phyloP scores from a whole-genome alignment of 169 alveolate species.

The Besnoitia besnoiti region DNA sequence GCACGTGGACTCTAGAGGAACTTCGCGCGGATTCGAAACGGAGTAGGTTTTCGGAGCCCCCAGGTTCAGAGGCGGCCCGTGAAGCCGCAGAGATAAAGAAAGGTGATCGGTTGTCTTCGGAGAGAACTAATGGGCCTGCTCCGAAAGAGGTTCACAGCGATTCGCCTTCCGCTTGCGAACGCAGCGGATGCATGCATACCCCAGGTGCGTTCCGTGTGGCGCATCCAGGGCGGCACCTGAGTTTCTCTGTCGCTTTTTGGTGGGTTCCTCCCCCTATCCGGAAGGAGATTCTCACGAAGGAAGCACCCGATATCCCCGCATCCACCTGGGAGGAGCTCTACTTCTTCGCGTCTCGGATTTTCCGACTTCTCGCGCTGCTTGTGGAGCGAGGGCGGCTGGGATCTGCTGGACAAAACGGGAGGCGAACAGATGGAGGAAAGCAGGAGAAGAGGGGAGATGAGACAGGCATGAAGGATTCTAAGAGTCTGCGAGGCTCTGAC shows the following conservation, averaged over 20 bases:
- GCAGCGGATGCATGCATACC: not conserved
- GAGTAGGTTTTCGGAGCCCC: not conserved
- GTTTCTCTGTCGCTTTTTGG: not conserved
- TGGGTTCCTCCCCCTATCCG: conserved; percentile 9
- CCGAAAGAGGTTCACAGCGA: not conserved
- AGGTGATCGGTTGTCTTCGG: not conserved
- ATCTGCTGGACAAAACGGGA: not conserved
- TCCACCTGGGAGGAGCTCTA: not conserved
- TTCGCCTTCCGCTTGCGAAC: not conserved
- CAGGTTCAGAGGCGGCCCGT: not conserved
- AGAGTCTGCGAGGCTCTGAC: not conserved
- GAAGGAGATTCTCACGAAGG: not conserved
- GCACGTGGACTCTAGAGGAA: not conserved
- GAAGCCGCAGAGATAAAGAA: not conserved
- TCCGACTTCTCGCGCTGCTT: not conserved
- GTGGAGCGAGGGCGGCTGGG: not conserved
- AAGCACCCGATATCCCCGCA: not conserved
- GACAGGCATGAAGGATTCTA: not conserved
- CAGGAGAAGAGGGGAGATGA: not conserved
- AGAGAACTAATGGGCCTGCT: not conserved
- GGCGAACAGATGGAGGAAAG: not conserved
- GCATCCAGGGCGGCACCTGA: not conserved
- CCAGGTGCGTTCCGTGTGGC: not conserved
- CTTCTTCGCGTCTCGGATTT: not conserved
- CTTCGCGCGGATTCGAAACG: not conserved